Conservation (phyloP, 768 basidiomycete species). For the Glaciozyma antarctica region DNA sequence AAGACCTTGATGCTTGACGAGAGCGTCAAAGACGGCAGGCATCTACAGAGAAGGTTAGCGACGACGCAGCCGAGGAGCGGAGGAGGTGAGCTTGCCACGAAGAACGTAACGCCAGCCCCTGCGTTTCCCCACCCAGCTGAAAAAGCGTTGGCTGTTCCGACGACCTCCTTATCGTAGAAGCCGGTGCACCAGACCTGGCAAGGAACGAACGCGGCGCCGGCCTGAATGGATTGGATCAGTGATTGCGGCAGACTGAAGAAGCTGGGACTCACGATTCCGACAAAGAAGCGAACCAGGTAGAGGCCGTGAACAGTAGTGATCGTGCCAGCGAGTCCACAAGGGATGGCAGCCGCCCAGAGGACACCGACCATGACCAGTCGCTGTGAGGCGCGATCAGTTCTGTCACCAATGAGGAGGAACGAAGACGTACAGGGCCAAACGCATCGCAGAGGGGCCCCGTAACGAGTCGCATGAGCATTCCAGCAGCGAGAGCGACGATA, state of each 20-base stretch:
- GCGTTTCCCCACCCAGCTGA: conserved; percentile 50
- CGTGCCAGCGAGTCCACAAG: conserved; percentile 52
- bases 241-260: conserved; percentile 23
- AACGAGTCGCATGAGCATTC: conserved; percentile 45
- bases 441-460: conserved; percentile 49
- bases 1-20: conserved; percentile 69
- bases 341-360: conserved; percentile 52
- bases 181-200: conserved; percentile 38
- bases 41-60: conserved; percentile 52
- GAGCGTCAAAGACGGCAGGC: conserved; percentile 6
- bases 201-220: conserved; percentile 45
- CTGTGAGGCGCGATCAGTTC: background rate
- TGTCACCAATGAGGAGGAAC: background rate
- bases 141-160: conserved; percentile 48
- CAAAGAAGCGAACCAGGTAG: conserved; percentile 49
- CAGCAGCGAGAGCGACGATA: conserved; percentile 38
- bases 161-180: conserved; percentile 30
- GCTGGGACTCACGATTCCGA: conserved; percentile 47
- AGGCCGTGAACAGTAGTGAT: conserved; percentile 39
- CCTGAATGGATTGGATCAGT: background rate
- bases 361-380: conserved; percentile 48
- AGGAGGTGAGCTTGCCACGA: conserved; percentile 40
- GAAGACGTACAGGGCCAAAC: conserved; percentile 37
- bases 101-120: conserved; percentile 37
- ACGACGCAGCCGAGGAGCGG: conserved; percentile 71